Evolutionary conservation across 2,329 filamentous ascomycete genomes (phyloP).

Genomic region (Chrysoporthe puriensis): DNA sequence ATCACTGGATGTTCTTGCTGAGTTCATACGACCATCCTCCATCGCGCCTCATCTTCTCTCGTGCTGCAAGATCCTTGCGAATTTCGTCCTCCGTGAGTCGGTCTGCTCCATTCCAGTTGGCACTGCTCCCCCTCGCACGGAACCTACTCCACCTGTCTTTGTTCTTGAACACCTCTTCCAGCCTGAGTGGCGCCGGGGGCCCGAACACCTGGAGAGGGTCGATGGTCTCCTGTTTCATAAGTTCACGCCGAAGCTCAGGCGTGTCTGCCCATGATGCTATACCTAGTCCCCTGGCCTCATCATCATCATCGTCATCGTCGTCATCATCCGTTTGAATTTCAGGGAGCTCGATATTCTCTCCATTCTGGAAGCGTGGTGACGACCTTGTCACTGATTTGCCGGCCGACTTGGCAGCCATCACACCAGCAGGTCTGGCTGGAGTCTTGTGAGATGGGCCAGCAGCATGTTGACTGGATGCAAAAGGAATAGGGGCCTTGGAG

Average conservation of each 20-base stretch:
- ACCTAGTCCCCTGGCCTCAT: conserved; percentile 54
- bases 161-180: conserved; percentile 97
- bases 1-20: conserved; percentile 50
- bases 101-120: conserved; percentile 88
- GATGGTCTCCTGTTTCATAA: conserved; percentile 81
- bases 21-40: conserved; percentile 82
- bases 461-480: conserved; percentile 71
- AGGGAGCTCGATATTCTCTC: conserved; percentile 87
- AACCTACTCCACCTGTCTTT: conserved; percentile 87
- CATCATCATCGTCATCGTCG: conserved; percentile 73
- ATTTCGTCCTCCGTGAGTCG: conserved; percentile 86
- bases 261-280: conserved; percentile 88
- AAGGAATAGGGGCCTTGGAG: conserved; percentile 86
- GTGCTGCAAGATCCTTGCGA: conserved; percentile 74
- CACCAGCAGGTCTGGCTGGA: conserved; percentile 60
- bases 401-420: conserved; percentile 55
- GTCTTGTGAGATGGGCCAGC: conserved; percentile 67
- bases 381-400: conserved; percentile 66
- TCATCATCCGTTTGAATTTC: conserved; percentile 96
- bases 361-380: conserved; percentile 85
- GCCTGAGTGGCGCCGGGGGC: conserved; percentile 81
- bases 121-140: conserved; percentile 87
- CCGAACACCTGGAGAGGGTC: conserved; percentile 89
- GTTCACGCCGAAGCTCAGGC: conserved; percentile 74
- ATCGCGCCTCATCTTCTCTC: conserved; percentile 78